phyloP scores from a whole-genome alignment of 495 filamentous ascomycete genomes.

The Aspergillus coremiiformis region DNA sequence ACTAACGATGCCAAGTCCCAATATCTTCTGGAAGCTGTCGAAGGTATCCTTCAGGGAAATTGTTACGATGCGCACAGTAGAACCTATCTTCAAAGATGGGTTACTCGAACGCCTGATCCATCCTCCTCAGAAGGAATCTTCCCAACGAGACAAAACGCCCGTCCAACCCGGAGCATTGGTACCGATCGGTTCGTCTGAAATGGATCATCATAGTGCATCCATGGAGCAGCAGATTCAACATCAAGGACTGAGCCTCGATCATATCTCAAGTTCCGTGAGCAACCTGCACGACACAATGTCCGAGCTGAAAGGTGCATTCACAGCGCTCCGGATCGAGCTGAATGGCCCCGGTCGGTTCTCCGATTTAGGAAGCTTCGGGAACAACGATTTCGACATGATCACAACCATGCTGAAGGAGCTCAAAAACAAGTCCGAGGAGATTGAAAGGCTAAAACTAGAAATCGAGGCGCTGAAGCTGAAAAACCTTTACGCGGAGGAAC shows the following conservation, averaged over 20 bases:
- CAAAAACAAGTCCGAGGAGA: slow-evolving; percentile 39
- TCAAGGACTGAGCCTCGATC: slow-evolving; percentile 37
- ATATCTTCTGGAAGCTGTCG: slow-evolving; percentile 41
- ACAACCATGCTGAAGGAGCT: slow-evolving; percentile 40
- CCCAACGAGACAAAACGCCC: slow-evolving; percentile 13
- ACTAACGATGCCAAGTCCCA: slow-evolving; percentile 25
- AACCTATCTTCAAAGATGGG: slow-evolving; percentile 34
- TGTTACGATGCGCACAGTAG: slow-evolving; percentile 39
- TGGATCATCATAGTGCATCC: slow-evolving; percentile 13
- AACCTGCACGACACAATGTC: slow-evolving; percentile 41
- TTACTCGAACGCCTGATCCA: slow-evolving; percentile 26
- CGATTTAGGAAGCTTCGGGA: slow-evolving; percentile 10
- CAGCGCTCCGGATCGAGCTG: slow-evolving; percentile 36
- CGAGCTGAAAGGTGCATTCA: slow-evolving; percentile 40
- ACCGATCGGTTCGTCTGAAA: slow-evolving; percentile 17
- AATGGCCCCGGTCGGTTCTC: slow-evolving; percentile 24
- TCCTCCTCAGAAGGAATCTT: slow-evolving; percentile 20
- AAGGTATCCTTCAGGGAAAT: slow-evolving; percentile 42
- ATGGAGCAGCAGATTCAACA: slow-evolving; percentile 36
- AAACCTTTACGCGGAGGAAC: slow-evolving; percentile 33
- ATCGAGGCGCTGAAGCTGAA: slow-evolving; percentile 39
- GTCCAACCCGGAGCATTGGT: slow-evolving; percentile 25
- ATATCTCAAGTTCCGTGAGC: slow-evolving; percentile 40
- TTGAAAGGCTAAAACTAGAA: slow-evolving; percentile 40
- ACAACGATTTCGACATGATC: slow-evolving; percentile 35